Conservation (phyloP, 352 stramenopile species). For the Phytopythium montanum region DNA sequence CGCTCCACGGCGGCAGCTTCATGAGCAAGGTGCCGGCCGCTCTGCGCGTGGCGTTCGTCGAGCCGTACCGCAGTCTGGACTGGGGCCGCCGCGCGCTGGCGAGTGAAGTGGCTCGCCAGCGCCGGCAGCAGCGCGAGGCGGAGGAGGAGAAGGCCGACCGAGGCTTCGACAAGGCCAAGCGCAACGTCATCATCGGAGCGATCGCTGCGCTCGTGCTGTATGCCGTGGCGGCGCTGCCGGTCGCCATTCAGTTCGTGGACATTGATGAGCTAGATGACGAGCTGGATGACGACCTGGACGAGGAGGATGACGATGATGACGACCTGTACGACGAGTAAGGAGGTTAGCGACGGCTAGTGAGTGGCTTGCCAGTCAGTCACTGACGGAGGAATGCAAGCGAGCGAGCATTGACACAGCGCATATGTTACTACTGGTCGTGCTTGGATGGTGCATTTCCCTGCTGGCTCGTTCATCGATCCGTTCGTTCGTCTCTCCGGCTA, state of each 20-base stretch:
- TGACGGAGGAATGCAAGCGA: not conserved
- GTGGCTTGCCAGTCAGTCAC: not conserved
- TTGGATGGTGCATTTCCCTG: too few relatives aligned
- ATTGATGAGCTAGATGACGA: conserved; percentile 41
- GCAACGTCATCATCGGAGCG: conserved; percentile 79
- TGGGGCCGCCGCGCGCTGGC: conserved; percentile 74
- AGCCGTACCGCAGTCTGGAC: conserved; percentile 80
- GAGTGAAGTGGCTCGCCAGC: conserved; percentile 51
- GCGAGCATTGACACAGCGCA: not conserved
- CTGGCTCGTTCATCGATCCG: too few relatives aligned
- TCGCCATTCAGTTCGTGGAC: conserved; percentile 47
- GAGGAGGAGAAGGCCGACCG: conserved; percentile 13
- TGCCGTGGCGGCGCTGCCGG: conserved; percentile 53
- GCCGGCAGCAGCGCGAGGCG: conserved; percentile 24
- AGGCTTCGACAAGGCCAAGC: conserved; percentile 67
- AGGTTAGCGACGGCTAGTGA: not conserved
- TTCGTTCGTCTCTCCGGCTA: too few relatives aligned
- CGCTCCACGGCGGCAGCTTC: conserved; percentile 38
- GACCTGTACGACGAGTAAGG: conserved; percentile 8
- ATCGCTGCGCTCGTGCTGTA: conserved; percentile 72
- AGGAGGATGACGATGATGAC: conserved; percentile 35
- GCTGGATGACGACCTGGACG: conserved; percentile 23
- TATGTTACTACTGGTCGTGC: conserved; percentile 6
- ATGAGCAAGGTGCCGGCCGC: conserved; percentile 65
- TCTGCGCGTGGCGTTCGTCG: conserved; percentile 62